These are phyloP conservation scores for Sesbania bispinosa DNA, from an alignment of 306 rosid species.

Conservation along the genomic window DNA sequence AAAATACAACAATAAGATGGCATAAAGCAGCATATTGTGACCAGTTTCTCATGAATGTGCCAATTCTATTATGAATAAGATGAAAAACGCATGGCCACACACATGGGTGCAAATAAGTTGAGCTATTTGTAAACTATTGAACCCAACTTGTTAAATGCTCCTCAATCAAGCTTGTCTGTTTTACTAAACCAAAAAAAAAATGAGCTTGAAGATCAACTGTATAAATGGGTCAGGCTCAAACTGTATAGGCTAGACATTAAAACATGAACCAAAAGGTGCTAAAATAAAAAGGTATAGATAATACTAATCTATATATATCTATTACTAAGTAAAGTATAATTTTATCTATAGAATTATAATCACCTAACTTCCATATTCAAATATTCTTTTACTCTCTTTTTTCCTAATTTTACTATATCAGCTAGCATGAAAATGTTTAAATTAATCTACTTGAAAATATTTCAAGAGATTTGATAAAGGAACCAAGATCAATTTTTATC, in stretches of 20 bases:
- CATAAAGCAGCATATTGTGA: neutral
- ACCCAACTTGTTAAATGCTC: too few relatives aligned
- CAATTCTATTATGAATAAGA: neutral
- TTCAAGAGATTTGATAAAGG: neutral
- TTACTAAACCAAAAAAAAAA: neutral
- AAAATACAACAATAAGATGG: neutral
- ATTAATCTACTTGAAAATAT: too few relatives aligned
- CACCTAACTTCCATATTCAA: too few relatives aligned
- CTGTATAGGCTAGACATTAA: neutral
- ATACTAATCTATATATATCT: neutral
- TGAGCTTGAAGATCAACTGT: neutral
- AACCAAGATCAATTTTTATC: neutral
- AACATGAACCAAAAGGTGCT: too few relatives aligned
- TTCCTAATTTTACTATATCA: too few relatives aligned
- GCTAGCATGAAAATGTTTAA: too few relatives aligned
- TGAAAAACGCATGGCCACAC: neutral
- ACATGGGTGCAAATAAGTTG: neutral
- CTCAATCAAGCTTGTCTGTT: neutral
- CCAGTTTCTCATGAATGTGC: neutral
- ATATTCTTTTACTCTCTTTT: too few relatives aligned
- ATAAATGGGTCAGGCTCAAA: neutral
- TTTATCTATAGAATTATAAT: neutral
- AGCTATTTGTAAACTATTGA: neutral
- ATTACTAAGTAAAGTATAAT: neutral
- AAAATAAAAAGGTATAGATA: neutral